Evolutionary conservation across 2,329 filamentous ascomycete genomes (phyloP).

Genomic region (Trichoderma hamatum): DNA sequence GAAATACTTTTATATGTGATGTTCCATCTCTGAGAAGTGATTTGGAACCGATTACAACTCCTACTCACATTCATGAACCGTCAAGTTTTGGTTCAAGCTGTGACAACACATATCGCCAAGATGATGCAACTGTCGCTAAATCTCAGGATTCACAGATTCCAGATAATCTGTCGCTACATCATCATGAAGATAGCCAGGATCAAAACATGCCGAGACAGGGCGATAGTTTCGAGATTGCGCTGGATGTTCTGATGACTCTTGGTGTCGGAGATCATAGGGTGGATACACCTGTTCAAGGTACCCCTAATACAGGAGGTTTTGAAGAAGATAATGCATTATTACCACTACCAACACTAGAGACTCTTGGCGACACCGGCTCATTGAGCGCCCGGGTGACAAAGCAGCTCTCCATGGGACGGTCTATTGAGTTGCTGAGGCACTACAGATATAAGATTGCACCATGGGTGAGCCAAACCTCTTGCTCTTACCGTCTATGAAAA

Average conservation of each 20-base stretch:
- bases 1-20: not conserved
- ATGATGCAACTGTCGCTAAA: not conserved
- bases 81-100: not conserved
- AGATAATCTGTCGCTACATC: not conserved
- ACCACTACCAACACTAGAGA: not conserved
- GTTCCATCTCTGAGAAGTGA: not conserved
- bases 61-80: not conserved
- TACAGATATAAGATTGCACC: conserved; percentile 19
- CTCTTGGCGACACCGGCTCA: not conserved
- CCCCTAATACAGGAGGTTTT: no score
- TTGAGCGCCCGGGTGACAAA: not conserved
- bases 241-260: conserved; percentile 9
- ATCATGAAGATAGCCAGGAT: not conserved
- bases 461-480: not conserved
- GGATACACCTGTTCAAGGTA: not conserved
- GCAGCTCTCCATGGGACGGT: not conserved
- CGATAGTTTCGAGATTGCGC: conserved; percentile 1
- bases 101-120: not conserved
- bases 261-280: not conserved
- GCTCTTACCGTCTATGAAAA: not conserved
- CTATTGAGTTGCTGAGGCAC: conserved; percentile 13
- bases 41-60: not conserved
- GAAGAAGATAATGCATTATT: not conserved
- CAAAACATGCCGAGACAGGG: not conserved
- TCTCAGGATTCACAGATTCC: not conserved